These are phyloP conservation scores for Fonsecaea nubica DNA, from an alignment of 2,329 filamentous ascomycete species.

Conservation along the genomic window DNA sequence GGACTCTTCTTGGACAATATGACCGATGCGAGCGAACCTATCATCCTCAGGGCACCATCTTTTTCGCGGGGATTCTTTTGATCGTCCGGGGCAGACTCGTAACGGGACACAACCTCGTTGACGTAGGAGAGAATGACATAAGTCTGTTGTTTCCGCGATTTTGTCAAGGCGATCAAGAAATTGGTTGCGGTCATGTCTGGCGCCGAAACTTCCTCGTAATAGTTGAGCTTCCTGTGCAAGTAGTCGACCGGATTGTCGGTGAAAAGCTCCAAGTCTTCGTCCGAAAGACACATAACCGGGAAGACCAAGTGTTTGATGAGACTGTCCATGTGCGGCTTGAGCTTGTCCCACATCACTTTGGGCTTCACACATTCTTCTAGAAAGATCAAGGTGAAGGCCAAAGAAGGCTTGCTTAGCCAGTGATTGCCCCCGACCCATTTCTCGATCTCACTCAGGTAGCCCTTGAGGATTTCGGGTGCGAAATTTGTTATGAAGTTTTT, in stretches of 20 bases:
- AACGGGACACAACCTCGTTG: slow-evolving; percentile 91
- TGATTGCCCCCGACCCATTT: slow-evolving; percentile 94
- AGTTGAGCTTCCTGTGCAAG: slow-evolving; percentile 95
- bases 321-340: slow-evolving; percentile 92
- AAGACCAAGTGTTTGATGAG: slow-evolving; percentile 95
- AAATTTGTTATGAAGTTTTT: slow-evolving; percentile 91
- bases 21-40: slow-evolving; percentile 90
- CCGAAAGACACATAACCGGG: slow-evolving; percentile 88
- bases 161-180: slow-evolving; percentile 93
- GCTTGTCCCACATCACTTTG: slow-evolving; percentile 93
- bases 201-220: slow-evolving; percentile 94
- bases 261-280: slow-evolving; percentile 93
- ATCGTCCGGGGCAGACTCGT: slow-evolving; percentile 80
- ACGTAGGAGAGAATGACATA: slow-evolving; percentile 94
- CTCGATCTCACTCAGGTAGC: slow-evolving; percentile 92
- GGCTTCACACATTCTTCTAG: slow-evolving; percentile 97
- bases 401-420: slow-evolving; percentile 92
- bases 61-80: slow-evolving; percentile 95
- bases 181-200: slow-evolving; percentile 96
- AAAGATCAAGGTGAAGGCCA: slow-evolving; percentile 93
- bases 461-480: slow-evolving; percentile 93
- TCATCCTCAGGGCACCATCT: slow-evolving; percentile 96
- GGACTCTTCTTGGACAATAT: slow-evolving; percentile 98
- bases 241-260: slow-evolving; percentile 95
- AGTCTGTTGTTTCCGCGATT: slow-evolving; percentile 92